Percentiles rank a stretch among this genome's conserved stretches.
phyloP scores from a whole-genome alignment of 2,329 filamentous ascomycete species.

The Cephalotrichum gorgonifer region DNA sequence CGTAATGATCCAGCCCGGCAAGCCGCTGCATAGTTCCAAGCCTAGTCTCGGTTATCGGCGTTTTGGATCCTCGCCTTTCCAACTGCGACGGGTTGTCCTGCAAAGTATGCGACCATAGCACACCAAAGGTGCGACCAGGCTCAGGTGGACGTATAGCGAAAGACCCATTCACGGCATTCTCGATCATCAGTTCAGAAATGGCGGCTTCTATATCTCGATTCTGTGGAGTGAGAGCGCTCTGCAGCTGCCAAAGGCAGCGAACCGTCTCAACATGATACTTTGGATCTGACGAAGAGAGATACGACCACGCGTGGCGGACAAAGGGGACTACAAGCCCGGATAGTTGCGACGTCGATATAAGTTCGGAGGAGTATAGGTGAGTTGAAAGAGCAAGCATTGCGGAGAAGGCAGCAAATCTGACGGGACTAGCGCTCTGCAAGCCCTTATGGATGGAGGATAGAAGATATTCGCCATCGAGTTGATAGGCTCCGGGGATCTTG shows the following conservation, averaged over 20 bases:
- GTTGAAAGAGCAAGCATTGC: slow-evolving; percentile 48
- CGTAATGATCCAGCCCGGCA: slow-evolving; percentile 51
- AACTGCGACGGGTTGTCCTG: slow-evolving; percentile 41
- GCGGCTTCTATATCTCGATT: slow-evolving; percentile 73
- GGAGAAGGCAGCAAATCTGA: slow-evolving; percentile 46
- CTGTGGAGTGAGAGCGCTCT: slow-evolving; percentile 55
- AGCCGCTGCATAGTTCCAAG: slow-evolving; percentile 23
- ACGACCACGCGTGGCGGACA: slow-evolving; percentile 65
- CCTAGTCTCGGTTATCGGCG: slow-evolving; percentile 21
- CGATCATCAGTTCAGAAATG: slow-evolving; percentile 59
- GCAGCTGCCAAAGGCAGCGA: slow-evolving; percentile 75
- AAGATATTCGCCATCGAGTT: slow-evolving; percentile 33
- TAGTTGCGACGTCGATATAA: slow-evolving; percentile 40
- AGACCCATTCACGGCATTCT: slow-evolving; percentile 33
- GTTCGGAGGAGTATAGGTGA: slow-evolving; percentile 42
- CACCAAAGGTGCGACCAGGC: slow-evolving; percentile 57
- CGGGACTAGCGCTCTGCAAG: slow-evolving; percentile 23
- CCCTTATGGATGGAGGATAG: slow-evolving; percentile 40
- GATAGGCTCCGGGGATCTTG: slow-evolving; percentile 35
- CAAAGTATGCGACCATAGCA: slow-evolving; percentile 73
- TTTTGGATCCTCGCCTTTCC: slow-evolving; percentile 40
- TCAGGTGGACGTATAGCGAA: slow-evolving; percentile 43
- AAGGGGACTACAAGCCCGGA: slow-evolving; percentile 57
- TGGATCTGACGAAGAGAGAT: slow-evolving; percentile 69
- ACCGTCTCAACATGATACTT: slow-evolving; percentile 95